Base-by-base conservation (phyloP, 306 rosid species). In the Arachis hypogaea region DNA sequence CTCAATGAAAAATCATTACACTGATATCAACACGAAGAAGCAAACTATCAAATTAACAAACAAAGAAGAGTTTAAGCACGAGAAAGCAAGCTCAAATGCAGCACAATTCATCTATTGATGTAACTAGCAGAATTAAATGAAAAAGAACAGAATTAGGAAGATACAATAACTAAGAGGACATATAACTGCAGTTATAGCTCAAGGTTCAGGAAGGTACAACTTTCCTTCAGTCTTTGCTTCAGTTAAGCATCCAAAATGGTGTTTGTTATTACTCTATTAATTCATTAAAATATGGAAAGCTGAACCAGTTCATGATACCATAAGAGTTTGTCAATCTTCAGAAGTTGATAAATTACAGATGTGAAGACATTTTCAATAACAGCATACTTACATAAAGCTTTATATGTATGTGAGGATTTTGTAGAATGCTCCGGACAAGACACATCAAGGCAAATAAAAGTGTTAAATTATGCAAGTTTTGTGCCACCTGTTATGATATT, bases 371-470 rank as follows among this genome's bases (percentile, higher is more conserved):
- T 66, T 71, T 63, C 47, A 66, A 52, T 46, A 79, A 64, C 36
- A 45, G 43, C 73, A 66, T 60, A 83, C 97, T 88, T 81, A 93
- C 98, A 85, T 91, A 93, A 84, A 86, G 98, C 81, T 91, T 92
- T 65, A 88, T 66, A 71, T 93, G 97, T 68, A 93, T 76, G 79
- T 86, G 91, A 60, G 88, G 90, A 85, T 93, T 93, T 78, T 78
- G 96, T 74, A 90, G 73, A 79, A 91, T 92, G 83, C 97, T 87
- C 78, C 87, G 76, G 38, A 85, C 86, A 77, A 93, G 83, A 38
- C 88, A 89, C 97, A 93, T 91, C 85, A 86, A 80, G 68, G 96
- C 88, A 88, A 89, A 84, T 61, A 91, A 74, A 62, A 78, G 60
- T 55, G 65, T 66, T 38, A 81, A 78, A 80, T 88, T 88, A 70